Evolutionary conservation across 345 rosid genomes (phyloP).

Genomic region (Populus davidiana): DNA sequence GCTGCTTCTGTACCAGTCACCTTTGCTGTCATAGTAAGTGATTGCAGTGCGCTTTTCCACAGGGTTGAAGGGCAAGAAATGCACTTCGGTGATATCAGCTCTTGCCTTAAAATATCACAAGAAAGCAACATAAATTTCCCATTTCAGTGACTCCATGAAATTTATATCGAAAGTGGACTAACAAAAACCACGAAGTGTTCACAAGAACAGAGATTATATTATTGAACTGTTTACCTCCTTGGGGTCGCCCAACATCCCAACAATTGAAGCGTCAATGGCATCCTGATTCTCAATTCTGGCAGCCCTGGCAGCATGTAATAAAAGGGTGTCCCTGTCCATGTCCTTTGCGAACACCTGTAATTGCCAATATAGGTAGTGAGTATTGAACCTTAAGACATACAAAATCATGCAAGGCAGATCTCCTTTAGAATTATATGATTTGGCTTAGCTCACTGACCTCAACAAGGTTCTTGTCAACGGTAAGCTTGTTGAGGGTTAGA

Average conservation of each 20-base stretch:
- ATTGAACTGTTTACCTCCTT: constrained; percentile 45
- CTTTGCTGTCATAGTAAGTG: constrained; percentile 63
- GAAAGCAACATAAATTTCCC: neutral
- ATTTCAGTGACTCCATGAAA: neutral
- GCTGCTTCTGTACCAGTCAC: constrained; percentile 78
- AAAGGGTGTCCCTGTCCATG: constrained; percentile 48
- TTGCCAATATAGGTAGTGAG: constrained; percentile 5
- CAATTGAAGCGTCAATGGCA: constrained; percentile 93
- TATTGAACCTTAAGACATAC: neutral
- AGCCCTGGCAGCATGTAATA: constrained; percentile 78
- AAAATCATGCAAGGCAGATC: neutral
- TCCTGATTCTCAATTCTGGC: constrained; percentile 92
- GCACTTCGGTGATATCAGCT: constrained; percentile 79
- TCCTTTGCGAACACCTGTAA: constrained; percentile 50
- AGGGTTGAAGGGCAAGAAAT: constrained; percentile 92
- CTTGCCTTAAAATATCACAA: constrained; percentile 50
- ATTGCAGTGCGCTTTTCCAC: constrained; percentile 95
- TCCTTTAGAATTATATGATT: neutral
- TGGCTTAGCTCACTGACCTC: constrained; percentile 49
- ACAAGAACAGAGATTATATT: neutral
- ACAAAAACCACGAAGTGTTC: neutral
- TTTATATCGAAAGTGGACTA: neutral
- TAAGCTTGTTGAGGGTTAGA: constrained; percentile 90
- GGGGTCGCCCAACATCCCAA: constrained; percentile 78
- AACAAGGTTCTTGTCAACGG: constrained; percentile 72